phyloP scores from a whole-genome alignment of 2,329 filamentous ascomycete genomes.

The Penicillium sp. region DNA sequence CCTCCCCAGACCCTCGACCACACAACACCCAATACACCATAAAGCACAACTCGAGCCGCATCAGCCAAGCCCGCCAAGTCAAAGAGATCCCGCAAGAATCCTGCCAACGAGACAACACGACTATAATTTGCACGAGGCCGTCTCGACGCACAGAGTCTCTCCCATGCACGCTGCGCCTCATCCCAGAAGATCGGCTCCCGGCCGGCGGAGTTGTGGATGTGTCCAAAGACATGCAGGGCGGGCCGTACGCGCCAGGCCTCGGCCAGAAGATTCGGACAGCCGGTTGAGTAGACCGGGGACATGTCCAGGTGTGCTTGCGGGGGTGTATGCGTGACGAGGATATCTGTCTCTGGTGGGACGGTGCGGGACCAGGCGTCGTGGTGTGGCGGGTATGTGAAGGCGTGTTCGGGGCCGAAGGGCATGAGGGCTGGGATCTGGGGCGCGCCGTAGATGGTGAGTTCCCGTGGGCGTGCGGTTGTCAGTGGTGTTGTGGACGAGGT shows the following conservation, averaged over 20 bases:
- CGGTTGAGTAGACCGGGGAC: conserved; percentile 61
- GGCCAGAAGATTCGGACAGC: conserved; percentile 68
- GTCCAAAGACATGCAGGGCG: conserved; percentile 78
- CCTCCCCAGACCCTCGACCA: conserved; percentile 64
- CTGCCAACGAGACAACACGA: conserved; percentile 27
- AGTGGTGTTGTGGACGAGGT: conserved; percentile 37
- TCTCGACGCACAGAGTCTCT: conserved; percentile 58
- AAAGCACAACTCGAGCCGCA: conserved; percentile 52
- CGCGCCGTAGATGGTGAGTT: conserved; percentile 74
- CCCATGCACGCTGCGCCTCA: conserved; percentile 69
- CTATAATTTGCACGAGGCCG: conserved; percentile 28
- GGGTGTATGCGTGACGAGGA: conserved; percentile 80
- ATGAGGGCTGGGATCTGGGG: conserved; percentile 70
- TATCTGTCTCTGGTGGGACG: conserved; percentile 71
- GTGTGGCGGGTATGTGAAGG: conserved; percentile 71
- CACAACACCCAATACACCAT: conserved; percentile 58
- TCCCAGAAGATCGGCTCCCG: conserved; percentile 73
- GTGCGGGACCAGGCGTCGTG: conserved; percentile 71
- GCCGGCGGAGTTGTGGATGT: conserved; percentile 77
- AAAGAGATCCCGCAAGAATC: conserved; percentile 40
- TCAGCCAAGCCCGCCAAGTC: conserved; percentile 50
- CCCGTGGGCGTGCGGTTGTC: conserved; percentile 60
- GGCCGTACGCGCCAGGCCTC: conserved; percentile 77
- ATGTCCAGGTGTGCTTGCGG: conserved; percentile 69
- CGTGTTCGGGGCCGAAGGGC: conserved; percentile 71